phyloP scores from a whole-genome alignment of 495 filamentous ascomycete genomes.

The Staphylotrichum tortipilum region DNA sequence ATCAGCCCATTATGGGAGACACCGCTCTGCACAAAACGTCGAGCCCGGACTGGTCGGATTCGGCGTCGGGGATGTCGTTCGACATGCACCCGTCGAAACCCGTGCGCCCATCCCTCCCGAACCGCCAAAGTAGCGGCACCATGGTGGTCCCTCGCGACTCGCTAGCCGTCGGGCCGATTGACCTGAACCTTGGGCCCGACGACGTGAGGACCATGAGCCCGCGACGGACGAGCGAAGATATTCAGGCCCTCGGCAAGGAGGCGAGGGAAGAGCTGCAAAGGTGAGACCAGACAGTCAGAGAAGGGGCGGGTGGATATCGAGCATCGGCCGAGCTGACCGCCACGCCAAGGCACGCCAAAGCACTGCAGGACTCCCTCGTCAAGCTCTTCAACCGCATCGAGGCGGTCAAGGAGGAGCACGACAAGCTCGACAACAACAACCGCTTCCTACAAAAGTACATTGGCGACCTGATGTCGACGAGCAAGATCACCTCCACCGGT shows the following conservation, averaged over 20 bases:
- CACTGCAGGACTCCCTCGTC: conserved; percentile 76
- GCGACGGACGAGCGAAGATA: conserved; percentile 76
- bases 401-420: conserved; percentile 84
- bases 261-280: conserved; percentile 50
- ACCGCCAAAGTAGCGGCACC: conserved; percentile 68
- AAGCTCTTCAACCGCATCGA: conserved; percentile 89
- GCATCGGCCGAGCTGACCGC: conserved; percentile 12
- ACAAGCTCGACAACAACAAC: conserved; percentile 91
- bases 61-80: conserved; percentile 31
- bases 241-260: conserved; percentile 75
- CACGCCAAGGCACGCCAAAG: conserved; percentile 65
- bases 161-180: conserved; percentile 55
- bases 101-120: conserved; percentile 44
- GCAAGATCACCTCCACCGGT: conserved; percentile 61
- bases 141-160: conserved; percentile 73
- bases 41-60: conserved; percentile 27
- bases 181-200: conserved; percentile 61
- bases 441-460: conserved; percentile 90
- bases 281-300: conserved; percentile 49
- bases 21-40: conserved; percentile 4
- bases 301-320: too few species aligned
- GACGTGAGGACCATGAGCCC: conserved; percentile 95
- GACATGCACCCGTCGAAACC: conserved; percentile 39
- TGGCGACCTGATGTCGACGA: conserved; percentile 71
- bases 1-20: conserved; percentile 22